Evolutionary conservation across 2,329 filamentous ascomycete genomes (phyloP).

Genomic region (Hymenoscyphus albidus): DNA sequence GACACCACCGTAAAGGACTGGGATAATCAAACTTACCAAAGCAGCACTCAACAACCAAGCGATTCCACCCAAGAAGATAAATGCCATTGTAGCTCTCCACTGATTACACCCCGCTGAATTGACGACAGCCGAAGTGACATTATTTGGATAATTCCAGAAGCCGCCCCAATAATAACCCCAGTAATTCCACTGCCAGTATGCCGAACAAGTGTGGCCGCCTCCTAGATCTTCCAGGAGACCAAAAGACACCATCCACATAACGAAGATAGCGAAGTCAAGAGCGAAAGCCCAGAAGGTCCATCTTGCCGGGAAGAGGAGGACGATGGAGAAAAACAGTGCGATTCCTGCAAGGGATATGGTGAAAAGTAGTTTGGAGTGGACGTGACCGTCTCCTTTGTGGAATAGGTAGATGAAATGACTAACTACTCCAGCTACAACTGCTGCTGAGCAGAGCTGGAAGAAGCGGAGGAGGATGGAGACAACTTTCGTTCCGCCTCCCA

Average conservation of each 20-base stretch:
- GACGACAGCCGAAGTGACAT: background rate
- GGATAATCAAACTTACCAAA: background rate
- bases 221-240: slow-evolving; percentile 7
- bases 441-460: slow-evolving; percentile 3
- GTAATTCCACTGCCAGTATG: slow-evolving; percentile 8
- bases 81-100: slow-evolving; percentile 10
- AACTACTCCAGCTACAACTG: slow-evolving; percentile 9
- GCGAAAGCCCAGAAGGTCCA: slow-evolving; percentile 3
- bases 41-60: slow-evolving; percentile 5
- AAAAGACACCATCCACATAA: slow-evolving; percentile 10
- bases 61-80: slow-evolving; percentile 6
- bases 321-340: slow-evolving; percentile 6
- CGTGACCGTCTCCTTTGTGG: background rate
- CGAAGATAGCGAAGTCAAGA: slow-evolving; percentile 5
- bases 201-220: background rate
- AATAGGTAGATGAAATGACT: slow-evolving; percentile 3
- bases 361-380: slow-evolving; percentile 3
- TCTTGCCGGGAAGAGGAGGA: slow-evolving; percentile 1
- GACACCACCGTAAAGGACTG: no score
- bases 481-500: background rate
- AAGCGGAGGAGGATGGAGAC: background rate
- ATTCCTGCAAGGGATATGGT: slow-evolving; percentile 5
- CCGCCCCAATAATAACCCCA: slow-evolving; percentile 11
- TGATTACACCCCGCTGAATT: slow-evolving; percentile 2
- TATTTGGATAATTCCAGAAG: background rate